Base-by-base conservation (phyloP, 345 rosid genomes). In the Populus euphratica region DNA sequence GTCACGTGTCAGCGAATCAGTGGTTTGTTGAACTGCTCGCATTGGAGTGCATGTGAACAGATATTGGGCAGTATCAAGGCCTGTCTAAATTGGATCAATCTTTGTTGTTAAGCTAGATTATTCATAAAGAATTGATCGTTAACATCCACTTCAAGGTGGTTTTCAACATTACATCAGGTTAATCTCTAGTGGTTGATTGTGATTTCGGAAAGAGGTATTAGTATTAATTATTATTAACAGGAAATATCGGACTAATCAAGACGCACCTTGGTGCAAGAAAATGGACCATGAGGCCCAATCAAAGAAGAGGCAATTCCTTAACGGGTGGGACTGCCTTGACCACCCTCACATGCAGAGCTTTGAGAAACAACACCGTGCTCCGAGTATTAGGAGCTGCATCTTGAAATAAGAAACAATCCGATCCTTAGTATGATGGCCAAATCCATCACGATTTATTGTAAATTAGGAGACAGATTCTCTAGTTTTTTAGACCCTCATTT, bases 31-130 rank as follows among this genome's bases (percentile, higher is more conserved):
- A 66, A 77, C 4, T 61, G 75, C 77, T 81, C 77, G 35, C 68
- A 23, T 68, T 20, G 12, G 65, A 0, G 59, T 76, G 86, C 84
- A 82, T 85, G 80, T 85, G 85, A 79, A 80, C 62, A 62, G 73
- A 29, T 56, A 1, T 69, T 50, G 73, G 73, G 69, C 73, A 80
- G 56, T 38, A 11, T 41, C 79, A 61, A 47, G 39, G 35, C 50
- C 16, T 23, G 27, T 31, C 18, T 72, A 52, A 49, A 50, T 36
- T 59, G 29, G 23, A 59, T 59, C 64, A 4, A 73, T 36, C 0
- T n/a, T 33, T 23, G 12, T 50, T 20, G 12, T 47, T 44, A 18
- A 18, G 50, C 36, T 31, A 50, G 68, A 38, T 62, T 23, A 73
- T 73, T n/a, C 52, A 13, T 61, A 17, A 2, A 38, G 18, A 41